A percentile compares a stretch with the other conserved stretches of the same genome.
These are phyloP conservation scores for Lactarius evosmus DNA, from an alignment of 768 basidiomycete species.

Conservation along the genomic window DNA sequence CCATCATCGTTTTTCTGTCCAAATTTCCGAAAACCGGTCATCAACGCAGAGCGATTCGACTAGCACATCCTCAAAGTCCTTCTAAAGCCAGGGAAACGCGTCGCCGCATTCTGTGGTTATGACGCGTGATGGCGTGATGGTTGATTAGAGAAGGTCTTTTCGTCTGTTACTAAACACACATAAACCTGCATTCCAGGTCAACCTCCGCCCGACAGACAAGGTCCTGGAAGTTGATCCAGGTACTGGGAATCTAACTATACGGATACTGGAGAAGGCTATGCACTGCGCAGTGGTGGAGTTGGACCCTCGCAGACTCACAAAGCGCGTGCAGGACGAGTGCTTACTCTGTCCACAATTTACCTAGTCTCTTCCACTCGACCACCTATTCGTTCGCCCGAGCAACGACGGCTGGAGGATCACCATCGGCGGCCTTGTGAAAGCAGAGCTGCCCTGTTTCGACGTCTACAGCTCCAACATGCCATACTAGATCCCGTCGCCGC, in stretches of 20 bases:
- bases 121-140: slow-evolving; percentile 22
- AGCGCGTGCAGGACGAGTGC: slow-evolving; percentile 96
- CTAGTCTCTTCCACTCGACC: neutral
- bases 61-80: slow-evolving; percentile 98
- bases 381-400: slow-evolving; percentile 56
- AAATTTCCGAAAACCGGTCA: slow-evolving; percentile 79
- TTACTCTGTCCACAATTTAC: slow-evolving; percentile 36
- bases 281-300: slow-evolving; percentile 93
- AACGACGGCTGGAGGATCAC: slow-evolving; percentile 89
- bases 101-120: slow-evolving; percentile 37
- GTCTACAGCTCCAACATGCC: slow-evolving; percentile 99
- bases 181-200: slow-evolving; percentile 52
- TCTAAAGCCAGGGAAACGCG: slow-evolving; percentile 88
- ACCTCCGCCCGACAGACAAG: slow-evolving; percentile 88
- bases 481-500: slow-evolving; percentile 97
- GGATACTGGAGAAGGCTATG: slow-evolving; percentile 90
- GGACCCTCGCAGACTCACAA: slow-evolving; percentile 96
- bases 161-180: neutral
- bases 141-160: slow-evolving; percentile 49
- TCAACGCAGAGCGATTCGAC: slow-evolving; percentile 93
- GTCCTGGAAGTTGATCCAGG: slow-evolving; percentile 97
- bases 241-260: slow-evolving; percentile 94
- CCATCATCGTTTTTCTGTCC: too few relatives aligned
- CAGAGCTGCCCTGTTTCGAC: slow-evolving; percentile 94
- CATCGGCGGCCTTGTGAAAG: slow-evolving; percentile 97